Base-by-base conservation (phyloP, 148 eudicot genomes). In the Euryodendron excelsum region DNA sequence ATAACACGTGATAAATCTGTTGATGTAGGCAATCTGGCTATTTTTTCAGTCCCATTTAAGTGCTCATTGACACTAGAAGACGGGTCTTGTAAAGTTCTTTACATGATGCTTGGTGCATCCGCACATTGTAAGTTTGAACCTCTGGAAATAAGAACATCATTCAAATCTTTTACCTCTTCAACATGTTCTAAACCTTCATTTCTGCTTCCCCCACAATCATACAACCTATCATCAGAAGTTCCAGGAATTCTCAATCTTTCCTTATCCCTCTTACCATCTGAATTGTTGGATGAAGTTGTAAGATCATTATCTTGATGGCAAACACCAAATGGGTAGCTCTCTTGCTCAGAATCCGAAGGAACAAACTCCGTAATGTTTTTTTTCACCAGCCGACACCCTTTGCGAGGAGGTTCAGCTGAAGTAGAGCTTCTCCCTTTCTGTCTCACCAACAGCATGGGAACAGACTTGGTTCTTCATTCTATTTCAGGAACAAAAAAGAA, bases 1-100 rank as follows among this genome's bases (percentile, higher is more conserved):
- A 96, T 96, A 27, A 89, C 94, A 81, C 99, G 93, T 25, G 98
- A 90, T 73, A 90, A 67, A 58, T 87, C 88, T 60, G 55, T 48
- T 48, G 91, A 68, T 55, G 80, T 65, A 33, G 87, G 36, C 36
- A 59, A 70, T 85, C 81, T 77, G n/a, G 83, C 60, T 31, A 66
- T 28, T 27, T 72, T 69, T 66, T 81, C 87, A 62, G 7, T 69
- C 15, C 66, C 80, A 39, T 79, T 72, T 14, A n/a, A 13, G 53
- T 34, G 75, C 31, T 52, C 74, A 27, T 70, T 72, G 56, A 28
- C 41, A 81, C 77, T 80, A 67, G 79, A 74, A 74, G 37, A 64
- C 34, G 0, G 72, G n/a, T 80, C 82, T 31, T 37, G 31, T 66
- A 83, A 73, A 84, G 72, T 74, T 76, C 48, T 59, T 41, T 31